phyloP scores from a whole-genome alignment of 495 filamentous ascomycete genomes.

The Podospora bellae-mahoneyi region DNA sequence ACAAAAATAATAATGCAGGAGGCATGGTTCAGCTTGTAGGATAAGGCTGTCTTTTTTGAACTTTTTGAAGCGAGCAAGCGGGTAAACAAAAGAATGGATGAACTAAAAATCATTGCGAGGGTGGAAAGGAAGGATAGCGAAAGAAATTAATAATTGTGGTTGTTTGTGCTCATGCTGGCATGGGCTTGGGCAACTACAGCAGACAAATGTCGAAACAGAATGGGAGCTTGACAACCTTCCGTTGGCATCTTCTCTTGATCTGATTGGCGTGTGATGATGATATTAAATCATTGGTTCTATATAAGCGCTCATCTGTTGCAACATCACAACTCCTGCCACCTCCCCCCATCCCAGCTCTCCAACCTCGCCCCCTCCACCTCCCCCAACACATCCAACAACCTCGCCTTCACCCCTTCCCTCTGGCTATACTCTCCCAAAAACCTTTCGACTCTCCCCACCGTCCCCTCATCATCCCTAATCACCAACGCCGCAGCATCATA shows the following conservation, averaged over 20 bases:
- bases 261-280: neutral
- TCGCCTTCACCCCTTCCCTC: constrained; percentile 67
- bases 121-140: neutral
- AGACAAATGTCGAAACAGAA: neutral
- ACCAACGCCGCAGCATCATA: constrained; percentile 87
- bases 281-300: neutral
- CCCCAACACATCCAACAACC: constrained; percentile 74
- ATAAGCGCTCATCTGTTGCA: no score
- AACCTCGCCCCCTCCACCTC: constrained; percentile 79
- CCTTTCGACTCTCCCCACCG: constrained; percentile 57
- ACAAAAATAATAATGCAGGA: neutral
- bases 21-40: neutral
- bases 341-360: constrained; percentile 61
- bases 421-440: constrained; percentile 65
- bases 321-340: constrained; percentile 53
- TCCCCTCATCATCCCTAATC: constrained; percentile 67
- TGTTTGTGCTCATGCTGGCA: neutral
- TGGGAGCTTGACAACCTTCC: neutral
- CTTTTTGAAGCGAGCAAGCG: neutral
- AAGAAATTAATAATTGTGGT: neutral
- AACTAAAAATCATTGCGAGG: neutral
- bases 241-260: neutral
- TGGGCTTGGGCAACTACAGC: neutral
- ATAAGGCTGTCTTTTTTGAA: neutral
- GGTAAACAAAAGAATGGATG: neutral